phyloP scores from a whole-genome alignment of 1,284 basidiomycete genomes.

The Moniliophthora roreri region DNA sequence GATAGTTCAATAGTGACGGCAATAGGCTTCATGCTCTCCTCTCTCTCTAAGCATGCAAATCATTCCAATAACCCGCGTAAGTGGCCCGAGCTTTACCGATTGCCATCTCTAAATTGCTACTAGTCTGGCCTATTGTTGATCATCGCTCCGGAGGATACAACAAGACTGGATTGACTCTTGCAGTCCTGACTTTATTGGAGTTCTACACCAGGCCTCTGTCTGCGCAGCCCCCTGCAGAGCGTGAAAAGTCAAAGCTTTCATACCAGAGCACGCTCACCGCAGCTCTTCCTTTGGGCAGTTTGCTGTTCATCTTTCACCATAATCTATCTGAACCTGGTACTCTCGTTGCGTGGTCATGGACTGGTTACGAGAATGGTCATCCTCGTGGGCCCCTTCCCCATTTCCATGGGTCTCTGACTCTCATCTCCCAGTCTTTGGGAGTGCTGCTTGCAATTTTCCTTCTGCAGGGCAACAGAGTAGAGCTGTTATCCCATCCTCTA shows the following conservation, averaged over 20 bases:
- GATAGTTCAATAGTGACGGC: conserved; percentile 50
- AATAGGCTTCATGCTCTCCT: conserved; percentile 67
- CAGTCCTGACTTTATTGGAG: conserved; percentile 53
- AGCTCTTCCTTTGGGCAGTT: conserved; percentile 68
- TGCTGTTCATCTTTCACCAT: conserved; percentile 79
- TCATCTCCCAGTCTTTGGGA: conserved; percentile 65
- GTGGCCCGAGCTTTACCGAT: conserved; percentile 14
- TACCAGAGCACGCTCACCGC: conserved; percentile 28
- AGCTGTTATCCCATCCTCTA: conserved; percentile 41
- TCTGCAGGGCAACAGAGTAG: conserved; percentile 11
- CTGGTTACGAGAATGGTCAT: conserved; percentile 62
- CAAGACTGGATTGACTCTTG: conserved; percentile 58
- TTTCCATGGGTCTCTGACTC: conserved; percentile 69
- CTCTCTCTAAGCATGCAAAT: conserved; percentile 78
- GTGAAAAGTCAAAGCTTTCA: conserved; percentile 10
- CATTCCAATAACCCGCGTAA: conserved; percentile 80
- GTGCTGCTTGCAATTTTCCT: conserved; percentile 41
- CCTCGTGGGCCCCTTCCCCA: conserved; percentile 80
- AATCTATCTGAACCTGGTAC: conserved; percentile 82
- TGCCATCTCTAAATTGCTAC: conserved; percentile 7
- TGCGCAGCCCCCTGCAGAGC: conserved; percentile 16
- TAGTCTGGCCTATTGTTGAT: conserved; percentile 83
- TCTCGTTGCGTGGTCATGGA: conserved; percentile 90
- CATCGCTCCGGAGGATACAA: conserved; percentile 72
- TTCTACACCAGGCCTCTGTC: conserved; percentile 34